These are phyloP conservation scores for Westerdykella aurantiaca DNA, from an alignment of 2,329 filamentous ascomycete species.

Conservation along the genomic window DNA sequence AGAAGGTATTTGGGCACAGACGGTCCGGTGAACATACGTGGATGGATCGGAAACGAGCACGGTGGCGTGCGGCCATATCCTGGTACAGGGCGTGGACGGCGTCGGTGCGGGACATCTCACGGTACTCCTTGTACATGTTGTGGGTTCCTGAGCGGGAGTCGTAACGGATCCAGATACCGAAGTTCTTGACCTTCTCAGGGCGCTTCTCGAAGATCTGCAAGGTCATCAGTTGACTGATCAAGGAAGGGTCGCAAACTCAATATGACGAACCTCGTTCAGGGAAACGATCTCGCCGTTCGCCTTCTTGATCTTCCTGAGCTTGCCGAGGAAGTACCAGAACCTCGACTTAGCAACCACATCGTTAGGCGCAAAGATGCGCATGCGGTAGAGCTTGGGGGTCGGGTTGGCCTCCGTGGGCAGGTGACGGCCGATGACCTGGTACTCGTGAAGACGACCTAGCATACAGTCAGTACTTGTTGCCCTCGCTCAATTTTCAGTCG, in stretches of 20 bases:
- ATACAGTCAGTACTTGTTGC: constrained; percentile 25
- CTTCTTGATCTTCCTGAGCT: constrained; percentile 99
- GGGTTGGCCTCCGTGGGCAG: constrained; percentile 96
- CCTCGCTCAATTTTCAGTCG: constrained; percentile 3
- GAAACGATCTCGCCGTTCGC: constrained; percentile 98
- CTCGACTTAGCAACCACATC: constrained; percentile 97
- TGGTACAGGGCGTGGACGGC: constrained; percentile 97
- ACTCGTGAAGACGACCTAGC: constrained; percentile 98
- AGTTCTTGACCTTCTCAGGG: constrained; percentile 99
- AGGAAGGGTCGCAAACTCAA: background rate
- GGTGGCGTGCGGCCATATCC: constrained; percentile 99
- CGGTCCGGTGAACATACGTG: constrained; percentile 61
- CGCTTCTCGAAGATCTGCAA: constrained; percentile 96
- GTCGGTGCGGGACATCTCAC: constrained; percentile 93
- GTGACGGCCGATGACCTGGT: constrained; percentile 99
- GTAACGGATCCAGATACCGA: constrained; percentile 99
- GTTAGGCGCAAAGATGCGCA: constrained; percentile 99
- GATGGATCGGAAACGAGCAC: constrained; percentile 94
- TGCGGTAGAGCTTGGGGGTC: constrained; percentile 97
- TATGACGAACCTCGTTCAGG: constrained; percentile 77
- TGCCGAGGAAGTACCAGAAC: constrained; percentile 99
- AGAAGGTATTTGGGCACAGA: background rate
- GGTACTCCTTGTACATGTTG: constrained; percentile 99
- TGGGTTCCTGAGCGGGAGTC: constrained; percentile 99
- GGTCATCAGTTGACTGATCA: background rate